Conservation (phyloP, 345 rosid genomes). For the Gossypium rotundifolium region DNA sequence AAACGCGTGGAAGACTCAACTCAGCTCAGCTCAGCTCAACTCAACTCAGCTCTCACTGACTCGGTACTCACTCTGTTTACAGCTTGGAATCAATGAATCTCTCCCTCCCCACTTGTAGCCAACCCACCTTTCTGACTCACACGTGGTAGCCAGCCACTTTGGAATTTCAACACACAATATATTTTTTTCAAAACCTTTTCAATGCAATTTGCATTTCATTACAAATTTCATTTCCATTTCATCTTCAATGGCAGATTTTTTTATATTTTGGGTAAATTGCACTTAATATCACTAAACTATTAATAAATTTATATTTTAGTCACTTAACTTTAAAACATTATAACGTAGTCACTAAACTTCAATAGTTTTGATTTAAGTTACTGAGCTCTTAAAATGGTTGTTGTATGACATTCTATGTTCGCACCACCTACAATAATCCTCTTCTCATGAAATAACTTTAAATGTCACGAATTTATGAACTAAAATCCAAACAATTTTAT, state of each 20-base stretch:
- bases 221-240: slow-evolving; percentile 14
- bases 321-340: too few relatives aligned
- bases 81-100: background rate
- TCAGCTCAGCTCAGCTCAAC: background rate
- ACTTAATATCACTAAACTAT: too few relatives aligned
- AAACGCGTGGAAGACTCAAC: slow-evolving; percentile 13
- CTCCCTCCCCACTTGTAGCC: background rate
- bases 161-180: background rate
- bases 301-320: too few relatives aligned
- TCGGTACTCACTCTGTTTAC: background rate
- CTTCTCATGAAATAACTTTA: too few relatives aligned
- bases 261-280: too few relatives aligned
- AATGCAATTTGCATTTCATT: slow-evolving; percentile 14
- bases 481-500: too few relatives aligned
- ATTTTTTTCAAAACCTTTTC: background rate
- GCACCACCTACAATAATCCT: too few relatives aligned
- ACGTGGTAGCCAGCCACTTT: slow-evolving; percentile 30
- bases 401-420: too few relatives aligned
- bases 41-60: background rate
- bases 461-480: too few relatives aligned
- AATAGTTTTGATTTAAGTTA: too few relatives aligned
- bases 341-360: too few relatives aligned
- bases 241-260: background rate
- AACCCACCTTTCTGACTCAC: background rate
- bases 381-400: too few relatives aligned